These are phyloP conservation scores for Brassica juncea DNA, from an alignment of 345 rosid genomes.

Conservation along the genomic window DNA sequence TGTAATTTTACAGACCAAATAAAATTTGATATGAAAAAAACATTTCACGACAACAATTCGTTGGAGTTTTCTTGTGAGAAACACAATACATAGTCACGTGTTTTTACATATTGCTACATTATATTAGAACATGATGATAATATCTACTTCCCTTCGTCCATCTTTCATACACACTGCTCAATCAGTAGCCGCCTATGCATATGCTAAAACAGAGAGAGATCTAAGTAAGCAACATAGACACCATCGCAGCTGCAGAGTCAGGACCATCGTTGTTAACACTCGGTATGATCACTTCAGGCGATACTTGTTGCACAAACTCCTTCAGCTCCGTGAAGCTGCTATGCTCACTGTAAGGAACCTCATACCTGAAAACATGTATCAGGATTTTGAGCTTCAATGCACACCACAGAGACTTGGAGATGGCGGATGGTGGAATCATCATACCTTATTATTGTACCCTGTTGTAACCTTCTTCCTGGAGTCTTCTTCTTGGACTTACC, in stretches of 20 bases:
- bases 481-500: conserved; percentile 87
- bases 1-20: too few relatives aligned
- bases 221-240: conserved; percentile 56
- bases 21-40: not conserved
- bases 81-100: not conserved
- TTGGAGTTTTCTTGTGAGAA: not conserved
- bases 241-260: conserved; percentile 73
- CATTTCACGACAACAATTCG: not conserved
- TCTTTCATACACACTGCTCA: not conserved
- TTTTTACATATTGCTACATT: not conserved
- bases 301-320: conserved; percentile 75
- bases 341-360: conserved; percentile 96
- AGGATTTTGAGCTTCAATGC: not conserved
- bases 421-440: not conserved
- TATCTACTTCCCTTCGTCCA: not conserved
- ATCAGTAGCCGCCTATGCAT: not conserved
- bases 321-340: conserved; percentile 77
- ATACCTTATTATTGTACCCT: conserved; percentile 94
- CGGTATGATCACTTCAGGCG: conserved; percentile 76
- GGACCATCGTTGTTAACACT: conserved; percentile 84
- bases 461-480: conserved; percentile 87
- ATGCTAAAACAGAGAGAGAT: conserved; percentile 21
- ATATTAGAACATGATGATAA: not conserved
- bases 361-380: conserved; percentile 53
- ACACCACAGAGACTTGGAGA: not conserved